phyloP scores from a whole-genome alignment of 2,329 filamentous ascomycete genomes.

The Trichophyton equinum region DNA sequence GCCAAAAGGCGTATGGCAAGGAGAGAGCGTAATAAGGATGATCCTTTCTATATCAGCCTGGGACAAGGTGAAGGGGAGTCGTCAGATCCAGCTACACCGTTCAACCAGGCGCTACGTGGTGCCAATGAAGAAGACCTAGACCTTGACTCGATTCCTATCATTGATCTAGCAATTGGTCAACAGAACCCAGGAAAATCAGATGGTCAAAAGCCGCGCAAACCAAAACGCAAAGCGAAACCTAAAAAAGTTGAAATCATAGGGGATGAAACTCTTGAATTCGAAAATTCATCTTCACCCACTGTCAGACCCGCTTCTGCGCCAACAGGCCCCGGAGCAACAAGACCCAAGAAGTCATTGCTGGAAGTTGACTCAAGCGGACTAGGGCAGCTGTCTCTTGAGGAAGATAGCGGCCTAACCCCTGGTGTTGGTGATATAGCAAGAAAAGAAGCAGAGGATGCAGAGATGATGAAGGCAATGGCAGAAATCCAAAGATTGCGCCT shows the following conservation, averaged over 20 bases:
- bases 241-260: conserved; percentile 55
- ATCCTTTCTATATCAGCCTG: conserved; percentile 80
- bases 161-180: conserved; percentile 68
- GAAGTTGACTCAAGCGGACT: conserved; percentile 81
- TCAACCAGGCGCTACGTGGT: conserved; percentile 61
- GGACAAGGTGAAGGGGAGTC: conserved; percentile 29
- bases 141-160: conserved; percentile 89
- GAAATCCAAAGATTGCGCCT: conserved; percentile 76
- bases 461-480: conserved; percentile 78
- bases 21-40: conserved; percentile 71
- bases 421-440: conserved; percentile 47
- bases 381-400: conserved; percentile 57
- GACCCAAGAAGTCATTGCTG: conserved; percentile 54
- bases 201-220: conserved; percentile 17
- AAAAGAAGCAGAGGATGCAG: conserved; percentile 63
- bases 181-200: conserved; percentile 20
- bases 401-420: conserved; percentile 22
- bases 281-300: conserved; percentile 36
- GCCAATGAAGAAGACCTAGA: conserved; percentile 70
- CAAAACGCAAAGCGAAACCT: conserved; percentile 31
- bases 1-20: conserved; percentile 65
- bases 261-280: conserved; percentile 56
- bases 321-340: conserved; percentile 15
- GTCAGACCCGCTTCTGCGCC: conserved; percentile 37
- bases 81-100: conserved; percentile 58